Evolutionary conservation across 768 basidiomycete species (phyloP).

Genomic region (Nevesoporus exiguus): DNA sequence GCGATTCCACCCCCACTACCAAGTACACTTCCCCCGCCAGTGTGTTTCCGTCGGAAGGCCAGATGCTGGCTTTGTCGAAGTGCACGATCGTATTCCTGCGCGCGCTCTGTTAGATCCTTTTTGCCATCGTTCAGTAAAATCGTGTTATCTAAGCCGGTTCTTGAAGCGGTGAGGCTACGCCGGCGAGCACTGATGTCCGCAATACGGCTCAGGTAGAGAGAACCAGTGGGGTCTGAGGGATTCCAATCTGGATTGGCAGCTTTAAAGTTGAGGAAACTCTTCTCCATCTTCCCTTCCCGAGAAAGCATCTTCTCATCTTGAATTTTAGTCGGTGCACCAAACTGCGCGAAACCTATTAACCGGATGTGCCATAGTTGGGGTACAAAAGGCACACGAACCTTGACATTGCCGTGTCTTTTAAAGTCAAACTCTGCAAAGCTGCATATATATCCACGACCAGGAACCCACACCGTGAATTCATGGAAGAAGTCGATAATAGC

Average conservation of each 20-base stretch:
- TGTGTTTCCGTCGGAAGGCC: slow-evolving; percentile 41
- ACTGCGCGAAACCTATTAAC: slow-evolving; percentile 40
- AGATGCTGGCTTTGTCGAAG: slow-evolving; percentile 64
- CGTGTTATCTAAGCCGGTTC: slow-evolving; percentile 25
- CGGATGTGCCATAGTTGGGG: background rate
- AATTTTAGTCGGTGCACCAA: slow-evolving; percentile 74
- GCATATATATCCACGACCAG: slow-evolving; percentile 94
- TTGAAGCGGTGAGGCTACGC: slow-evolving; percentile 30
- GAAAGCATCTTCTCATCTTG: slow-evolving; percentile 75
- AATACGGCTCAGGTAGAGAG: slow-evolving; percentile 84
- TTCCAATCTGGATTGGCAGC: slow-evolving; percentile 96
- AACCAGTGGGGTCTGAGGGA: slow-evolving; percentile 86
- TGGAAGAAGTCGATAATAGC: slow-evolving; percentile 97
- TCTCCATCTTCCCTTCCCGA: slow-evolving; percentile 98
- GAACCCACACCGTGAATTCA: slow-evolving; percentile 95
- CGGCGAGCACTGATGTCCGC: slow-evolving; percentile 59
- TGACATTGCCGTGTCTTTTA: slow-evolving; percentile 88
- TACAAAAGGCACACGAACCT: slow-evolving; percentile 43
- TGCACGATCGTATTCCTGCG: slow-evolving; percentile 75
- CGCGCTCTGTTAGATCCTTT: slow-evolving; percentile 47
- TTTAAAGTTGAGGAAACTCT: slow-evolving; percentile 94
- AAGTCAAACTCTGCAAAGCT: slow-evolving; percentile 99
- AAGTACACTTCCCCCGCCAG: slow-evolving; percentile 25
- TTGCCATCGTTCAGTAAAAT: slow-evolving; percentile 30
- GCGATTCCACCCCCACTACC: slow-evolving; percentile 46